Evolutionary conservation across 768 basidiomycete species (phyloP).

Genomic region (Leucosporidium yakuticum): DNA sequence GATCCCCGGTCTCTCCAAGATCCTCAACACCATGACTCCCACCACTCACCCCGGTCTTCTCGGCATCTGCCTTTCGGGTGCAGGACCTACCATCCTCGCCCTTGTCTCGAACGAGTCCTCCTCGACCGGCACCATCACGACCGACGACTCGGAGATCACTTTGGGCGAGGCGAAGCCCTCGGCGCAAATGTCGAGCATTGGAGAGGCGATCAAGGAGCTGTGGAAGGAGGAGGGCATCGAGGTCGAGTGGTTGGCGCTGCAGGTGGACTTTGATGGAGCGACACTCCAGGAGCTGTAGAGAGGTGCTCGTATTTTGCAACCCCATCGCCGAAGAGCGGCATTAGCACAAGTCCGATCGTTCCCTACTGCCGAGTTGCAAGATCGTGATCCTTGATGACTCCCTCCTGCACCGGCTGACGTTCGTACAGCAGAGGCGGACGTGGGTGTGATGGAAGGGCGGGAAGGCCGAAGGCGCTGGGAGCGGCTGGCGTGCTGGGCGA

Average conservation of each 20-base stretch:
- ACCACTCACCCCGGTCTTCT: slow-evolving; percentile 85
- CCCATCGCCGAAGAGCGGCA: no score
- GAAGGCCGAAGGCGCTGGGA: no score
- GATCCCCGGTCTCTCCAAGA: slow-evolving; percentile 94
- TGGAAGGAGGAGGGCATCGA: slow-evolving; percentile 35
- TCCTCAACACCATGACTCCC: slow-evolving; percentile 82
- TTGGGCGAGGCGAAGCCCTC: slow-evolving; percentile 13
- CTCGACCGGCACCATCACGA: slow-evolving; percentile 8
- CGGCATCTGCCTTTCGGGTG: slow-evolving; percentile 95
- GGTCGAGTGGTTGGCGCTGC: slow-evolving; percentile 31
- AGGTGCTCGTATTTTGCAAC: background rate
- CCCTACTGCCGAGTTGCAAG: no score
- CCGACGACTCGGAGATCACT: slow-evolving; percentile 18
- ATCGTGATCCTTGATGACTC: no score
- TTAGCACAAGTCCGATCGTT: no score
- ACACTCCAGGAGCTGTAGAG: slow-evolving; percentile 23
- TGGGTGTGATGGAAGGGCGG: no score
- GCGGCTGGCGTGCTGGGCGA: no score
- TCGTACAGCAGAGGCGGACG: no score
- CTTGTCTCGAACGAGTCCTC: slow-evolving; percentile 54
- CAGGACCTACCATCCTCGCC: slow-evolving; percentile 94
- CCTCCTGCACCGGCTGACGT: no score
- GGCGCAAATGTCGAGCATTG: slow-evolving; percentile 26
- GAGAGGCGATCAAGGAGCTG: slow-evolving; percentile 32
- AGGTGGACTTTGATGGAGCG: slow-evolving; percentile 30